Evolutionary conservation across 225 moss, liverwort and hornwort genomes (phyloP), one percentile per base, ranked within the genome.

Genomic region (Marchantia polymorpha): DNA sequence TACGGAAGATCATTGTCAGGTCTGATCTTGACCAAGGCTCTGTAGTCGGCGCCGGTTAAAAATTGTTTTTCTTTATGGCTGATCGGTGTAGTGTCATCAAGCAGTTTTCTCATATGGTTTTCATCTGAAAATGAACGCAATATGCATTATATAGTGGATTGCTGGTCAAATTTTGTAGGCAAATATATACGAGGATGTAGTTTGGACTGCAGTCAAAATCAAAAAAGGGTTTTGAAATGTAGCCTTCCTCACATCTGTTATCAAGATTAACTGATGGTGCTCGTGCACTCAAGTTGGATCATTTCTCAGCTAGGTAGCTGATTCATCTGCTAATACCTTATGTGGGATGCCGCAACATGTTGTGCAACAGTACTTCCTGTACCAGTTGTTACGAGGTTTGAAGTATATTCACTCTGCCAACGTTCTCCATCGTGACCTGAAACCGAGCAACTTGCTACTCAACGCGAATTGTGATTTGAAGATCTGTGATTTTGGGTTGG

Each of bases 1-100:
- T 48, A 89, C 86, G 0, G 88, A 89, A 65, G 86, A 86, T 82
- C 88, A 89, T 66, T 89, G 86, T 73, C 85, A 88, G 88, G 88
- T 88, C 6, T 52, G 52, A n/a, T 19, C 6, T 51, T 73, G 12
- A 74, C 39, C 56, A 1, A 56, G 56, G 31, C 67, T 12, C 10
- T 31, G 14, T 67, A 5, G 29, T 31, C 27, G 30, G 15, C 23
- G n/a, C 27, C 67, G 26, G 25, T 65, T 65, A 2, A 39, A 39
- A 39, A 39, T 39, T 39, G 39, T 2, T 5, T 39, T 39, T 5
- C 39, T 39, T 19, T 13, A 56, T 56, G 56, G 19, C 13, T 56
- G 56, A 13, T 56, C 13, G 56, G 19, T 13, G 19, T 56, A 19
- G 19, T 8, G 19, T 56, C 14, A 12, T 56, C 19, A 56, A 56